These are phyloP conservation scores for Fusarium sp. DNA, from an alignment of 2,329 filamentous ascomycete genomes.

Conservation along the genomic window DNA sequence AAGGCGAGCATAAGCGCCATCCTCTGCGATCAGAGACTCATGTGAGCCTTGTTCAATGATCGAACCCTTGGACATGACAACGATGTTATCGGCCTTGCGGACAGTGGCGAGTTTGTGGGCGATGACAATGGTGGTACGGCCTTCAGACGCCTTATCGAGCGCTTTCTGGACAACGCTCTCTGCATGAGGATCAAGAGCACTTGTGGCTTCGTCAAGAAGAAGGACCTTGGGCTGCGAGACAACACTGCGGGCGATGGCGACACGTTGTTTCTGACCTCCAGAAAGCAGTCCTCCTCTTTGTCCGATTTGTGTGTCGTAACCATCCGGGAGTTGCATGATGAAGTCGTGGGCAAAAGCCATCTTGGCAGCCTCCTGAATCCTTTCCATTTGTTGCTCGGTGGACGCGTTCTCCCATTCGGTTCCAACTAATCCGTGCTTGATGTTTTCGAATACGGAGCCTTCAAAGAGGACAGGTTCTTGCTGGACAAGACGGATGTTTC, in stretches of 20 bases:
- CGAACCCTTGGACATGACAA: slow-evolving; percentile 44
- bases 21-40: slow-evolving; percentile 62
- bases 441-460: slow-evolving; percentile 64
- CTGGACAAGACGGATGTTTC: slow-evolving; percentile 53
- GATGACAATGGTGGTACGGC: slow-evolving; percentile 71
- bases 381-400: slow-evolving; percentile 55
- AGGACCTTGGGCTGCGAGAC: slow-evolving; percentile 69
- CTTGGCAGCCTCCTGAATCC: slow-evolving; percentile 59
- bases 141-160: slow-evolving; percentile 62
- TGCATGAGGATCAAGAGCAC: slow-evolving; percentile 58
- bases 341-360: slow-evolving; percentile 64
- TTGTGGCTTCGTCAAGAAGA: slow-evolving; percentile 74
- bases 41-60: slow-evolving; percentile 50
- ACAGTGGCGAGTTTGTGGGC: slow-evolving; percentile 65
- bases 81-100: slow-evolving; percentile 48
- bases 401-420: slow-evolving; percentile 53
- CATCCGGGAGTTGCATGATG: slow-evolving; percentile 59
- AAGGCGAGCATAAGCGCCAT: slow-evolving; percentile 62
- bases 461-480: slow-evolving; percentile 59
- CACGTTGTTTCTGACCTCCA: slow-evolving; percentile 73
- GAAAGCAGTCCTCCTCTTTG: slow-evolving; percentile 71
- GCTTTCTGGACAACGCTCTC: slow-evolving; percentile 64
- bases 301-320: slow-evolving; percentile 67
- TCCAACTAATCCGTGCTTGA: slow-evolving; percentile 61
- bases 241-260: slow-evolving; percentile 73